Percentiles rank a stretch among this genome's conserved stretches.
These are phyloP conservation scores for Coniochaeta prunicola DNA, from an alignment of 2,329 filamentous ascomycete species.

Conservation along the genomic window DNA sequence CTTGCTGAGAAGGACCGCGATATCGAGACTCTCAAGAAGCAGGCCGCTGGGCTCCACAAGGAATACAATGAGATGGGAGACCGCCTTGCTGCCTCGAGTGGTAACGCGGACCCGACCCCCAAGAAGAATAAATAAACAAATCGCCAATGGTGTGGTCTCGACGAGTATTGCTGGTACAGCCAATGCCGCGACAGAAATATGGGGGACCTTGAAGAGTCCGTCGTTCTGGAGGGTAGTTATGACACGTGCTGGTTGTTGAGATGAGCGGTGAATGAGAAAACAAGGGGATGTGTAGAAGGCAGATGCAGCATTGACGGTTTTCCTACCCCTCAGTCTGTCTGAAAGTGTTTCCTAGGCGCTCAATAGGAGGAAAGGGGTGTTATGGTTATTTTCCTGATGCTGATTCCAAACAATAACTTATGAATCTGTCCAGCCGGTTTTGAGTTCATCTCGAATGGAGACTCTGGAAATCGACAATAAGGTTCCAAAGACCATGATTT, in stretches of 20 bases:
- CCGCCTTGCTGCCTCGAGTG: conserved; percentile 55
- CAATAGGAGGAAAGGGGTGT: not conserved
- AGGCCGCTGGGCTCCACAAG: conserved; percentile 71
- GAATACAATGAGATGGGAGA: conserved; percentile 86
- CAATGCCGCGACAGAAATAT: not conserved
- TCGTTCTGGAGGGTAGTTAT: not conserved
- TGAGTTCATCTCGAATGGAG: not conserved
- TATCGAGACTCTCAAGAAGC: conserved; percentile 85
- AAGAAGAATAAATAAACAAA: conserved; percentile 51
- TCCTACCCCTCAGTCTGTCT: not conserved
- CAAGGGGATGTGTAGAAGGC: not conserved
- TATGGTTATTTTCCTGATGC: not conserved
- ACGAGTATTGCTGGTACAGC: not conserved
- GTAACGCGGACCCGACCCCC: conserved; percentile 18
- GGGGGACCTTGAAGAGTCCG: not conserved
- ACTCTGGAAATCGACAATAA: conserved; percentile 15
- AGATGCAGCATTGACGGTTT: not conserved
- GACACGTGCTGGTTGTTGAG: not conserved
- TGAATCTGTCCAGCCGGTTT: not conserved
- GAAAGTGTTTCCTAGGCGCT: not conserved
- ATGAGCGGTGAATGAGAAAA: not conserved
- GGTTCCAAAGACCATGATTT: conserved; percentile 21
- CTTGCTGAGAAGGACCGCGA: conserved; percentile 76
- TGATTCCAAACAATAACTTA: not conserved
- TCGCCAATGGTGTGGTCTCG: not conserved